Evolutionary conservation across 352 stramenopile genomes (phyloP), one percentile per base, ranked within the genome.

Genomic region (Phytophthora uliginosa): DNA sequence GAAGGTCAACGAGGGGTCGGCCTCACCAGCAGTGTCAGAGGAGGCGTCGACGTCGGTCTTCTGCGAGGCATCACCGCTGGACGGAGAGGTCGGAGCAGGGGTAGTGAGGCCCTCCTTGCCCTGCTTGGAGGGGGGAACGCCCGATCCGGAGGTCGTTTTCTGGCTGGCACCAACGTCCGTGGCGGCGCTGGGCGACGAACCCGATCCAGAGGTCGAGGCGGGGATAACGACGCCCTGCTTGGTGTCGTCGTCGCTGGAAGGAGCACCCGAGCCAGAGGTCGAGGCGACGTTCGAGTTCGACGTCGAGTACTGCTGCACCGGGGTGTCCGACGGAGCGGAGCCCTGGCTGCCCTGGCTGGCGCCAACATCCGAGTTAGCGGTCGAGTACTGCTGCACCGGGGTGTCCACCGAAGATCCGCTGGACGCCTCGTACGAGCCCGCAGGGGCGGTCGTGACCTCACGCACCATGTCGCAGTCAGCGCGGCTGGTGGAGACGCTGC

Each of bases 401-500:
- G 24, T 26, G 24, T 26, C 24, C 24, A 26, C 33, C 8, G 33
- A 7, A 36, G 56, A 63, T 8, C 24, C 38, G 15, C 24, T 54
- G 15, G 56, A 50, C 0, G 59, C 65, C 24, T 69, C 66, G 26
- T 69, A 53, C 24, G 57, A 31, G 4, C 66, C 61, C 31, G 33
- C 42, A 13, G 67, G 42, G 55, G 24, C 2, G 24, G 24, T 26
- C 24, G 24, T 26, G 24, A 26, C 24, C 24, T 26, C 24, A 26
- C 2, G 24, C 24, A 22, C 38, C 26, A 74, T 70, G 3, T 18
- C 51, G 47, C 67, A 74, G 10, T 74, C 57, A 12, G 28, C 55
- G 7, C 42, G 22, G 3, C 54, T 40, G 38, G 60, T 60, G 34
- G 58, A 63, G 38, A 40, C 61, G 26, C 68, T 73, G 66, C 59